Base-by-base conservation (phyloP, 2,329 filamentous ascomycete species). In the Verticillium dahliae region DNA sequence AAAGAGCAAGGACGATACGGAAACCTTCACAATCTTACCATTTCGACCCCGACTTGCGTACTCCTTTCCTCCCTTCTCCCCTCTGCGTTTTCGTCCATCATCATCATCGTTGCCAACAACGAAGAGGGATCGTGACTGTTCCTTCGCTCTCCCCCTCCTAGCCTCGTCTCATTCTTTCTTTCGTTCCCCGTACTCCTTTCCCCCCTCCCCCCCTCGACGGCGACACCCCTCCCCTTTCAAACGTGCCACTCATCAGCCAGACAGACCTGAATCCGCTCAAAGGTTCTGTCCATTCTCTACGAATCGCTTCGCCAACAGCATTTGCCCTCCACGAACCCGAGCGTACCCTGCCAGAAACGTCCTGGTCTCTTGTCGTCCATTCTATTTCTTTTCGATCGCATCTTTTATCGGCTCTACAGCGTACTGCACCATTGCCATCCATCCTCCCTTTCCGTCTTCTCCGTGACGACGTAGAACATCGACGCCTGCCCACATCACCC, bases 71-170 rank as follows among this genome's bases (percentile, higher is more conserved):
- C 59, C 60, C 60, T 60, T 56, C 63, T 60, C 58, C 58, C 33
- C 59, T 59, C 58, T 56, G 65, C 66, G 71, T 62, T 67, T 70
- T 65, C 67, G 60, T 64, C 64, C 18, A 22, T 22, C 63, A 62
- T 67, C 68, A 68, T 68, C 61, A 67, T 60, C 63, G 61, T 65
- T 64, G 67, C 68, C 66, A 18, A 50, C 45, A 7, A 50, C 45
- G 45, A 50, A 50, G 45, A 50, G 45, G 45, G 45, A 50, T 27
- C 33, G 54, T 34, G n/a, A 31, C 33, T 18, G 27, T 56, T 35
- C 54, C 54, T 56, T 56, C 54, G 13, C 34, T 56, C 27, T 56
- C 9, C 31, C 54, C 54, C 33, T 18, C 33, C 34, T 22, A 35
- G 54, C 54, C 27, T 31, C 27, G 9, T 56, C 54, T 56, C 27